Evolutionary conservation across 106 monocot genomes (phyloP), one percentile per base, ranked within the genome.

Genomic region (Iris macrosiphon): DNA sequence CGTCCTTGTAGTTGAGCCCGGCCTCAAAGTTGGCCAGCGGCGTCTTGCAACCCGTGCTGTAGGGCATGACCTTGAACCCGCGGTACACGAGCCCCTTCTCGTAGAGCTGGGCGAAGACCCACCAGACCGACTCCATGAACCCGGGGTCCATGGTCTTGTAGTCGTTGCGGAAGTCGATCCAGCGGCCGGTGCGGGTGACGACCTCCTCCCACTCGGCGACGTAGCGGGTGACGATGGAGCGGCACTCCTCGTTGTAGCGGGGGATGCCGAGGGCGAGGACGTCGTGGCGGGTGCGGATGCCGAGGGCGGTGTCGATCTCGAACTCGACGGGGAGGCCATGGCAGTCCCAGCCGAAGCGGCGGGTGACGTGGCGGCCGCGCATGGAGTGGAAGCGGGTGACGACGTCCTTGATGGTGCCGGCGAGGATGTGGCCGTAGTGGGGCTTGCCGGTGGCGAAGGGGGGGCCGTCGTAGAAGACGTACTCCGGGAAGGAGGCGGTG

Each of bases 281-380:
- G 37, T 98, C 77, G 19, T 78, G 72, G 3, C 83, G 74, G 40
- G 64, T 72, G 49, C 70, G 69, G 68, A 98, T 86, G 10, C 66
- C 67, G 41, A 80, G 66, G 40, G 74, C 78, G 31, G 64, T 87
- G 56, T 98, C 96, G 49, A 98, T 90, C 80, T 98, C 90, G 53
- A 70, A 80, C 83, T 98, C 96, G 0, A 98, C 90, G 20, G 96
- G 96, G 29, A 98, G 75, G 20, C 96, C 96, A 49, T 98, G 96
- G 68, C 96, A 98, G 62, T 98, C 96, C 96, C 96, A 98, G 15
- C 96, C 96, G 67, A 98, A 98, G 3, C 96, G 75, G 20, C 96
- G 66, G 21, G 96, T 83, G 57, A 98, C 96, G 65, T 98, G 96
- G 67, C 59, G 57, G 40, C 96, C 96, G 37, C 49, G 63, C 96